Evolutionary conservation across 1,139 yeast species (phyloP).

Genomic region (Yamadazyma dushanensis): DNA sequence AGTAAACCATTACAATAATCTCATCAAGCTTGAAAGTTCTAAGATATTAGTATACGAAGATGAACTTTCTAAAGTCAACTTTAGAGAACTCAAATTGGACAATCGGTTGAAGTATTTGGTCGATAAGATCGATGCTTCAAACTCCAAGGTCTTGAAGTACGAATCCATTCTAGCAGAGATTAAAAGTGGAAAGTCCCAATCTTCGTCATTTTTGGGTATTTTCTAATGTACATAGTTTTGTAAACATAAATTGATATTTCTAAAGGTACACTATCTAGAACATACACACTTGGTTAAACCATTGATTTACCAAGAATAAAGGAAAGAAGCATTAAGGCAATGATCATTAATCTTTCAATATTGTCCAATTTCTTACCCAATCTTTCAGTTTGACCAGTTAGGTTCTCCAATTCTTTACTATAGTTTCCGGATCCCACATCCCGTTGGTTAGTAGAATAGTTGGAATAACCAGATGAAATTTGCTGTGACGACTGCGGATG

Average conservation of each 20-base stretch:
- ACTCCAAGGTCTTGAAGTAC: constrained; percentile 45
- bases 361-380: constrained; percentile 17
- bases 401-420: constrained; percentile 11
- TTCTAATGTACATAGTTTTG: constrained; percentile 8
- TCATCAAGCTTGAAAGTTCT: constrained; percentile 60
- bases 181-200: constrained; percentile 9
- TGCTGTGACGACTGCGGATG: constrained; percentile 1
- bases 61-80: constrained; percentile 58
- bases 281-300: constrained; percentile 12
- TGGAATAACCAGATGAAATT: too few relatives aligned
- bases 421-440: too few relatives aligned
- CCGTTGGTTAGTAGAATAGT: too few relatives aligned
- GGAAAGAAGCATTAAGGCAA: constrained; percentile 19
- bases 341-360: constrained; percentile 15
- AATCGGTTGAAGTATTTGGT: constrained; percentile 66
- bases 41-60: constrained; percentile 67
- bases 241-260: constrained; percentile 1
- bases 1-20: constrained; percentile 53
- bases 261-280: not conserved
- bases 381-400: constrained; percentile 13
- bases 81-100: constrained; percentile 49
- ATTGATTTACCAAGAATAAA: constrained; percentile 19
- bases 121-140: constrained; percentile 60
- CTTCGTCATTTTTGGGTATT: constrained; percentile 14
- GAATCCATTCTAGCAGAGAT: constrained; percentile 30